Evolutionary conservation across 192 early-diverging fungal genomes (phyloP), one percentile per base, ranked within the genome.

Genomic region (Coemansia aciculifera): DNA sequence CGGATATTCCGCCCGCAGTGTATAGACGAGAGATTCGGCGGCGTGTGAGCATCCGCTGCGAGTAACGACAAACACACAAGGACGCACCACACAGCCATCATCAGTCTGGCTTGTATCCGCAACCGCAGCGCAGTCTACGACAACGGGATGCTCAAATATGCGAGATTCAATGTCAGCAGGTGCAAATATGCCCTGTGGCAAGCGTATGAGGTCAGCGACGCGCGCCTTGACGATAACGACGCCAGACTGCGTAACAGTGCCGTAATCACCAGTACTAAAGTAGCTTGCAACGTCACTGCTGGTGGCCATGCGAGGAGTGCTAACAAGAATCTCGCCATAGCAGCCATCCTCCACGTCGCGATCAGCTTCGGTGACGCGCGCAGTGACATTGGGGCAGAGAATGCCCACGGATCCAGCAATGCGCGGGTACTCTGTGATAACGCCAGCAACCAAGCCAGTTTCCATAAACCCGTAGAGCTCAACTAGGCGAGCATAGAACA

Each of bases 401-500:
- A 82, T 38, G 17, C 79, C 79, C 0, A 82, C 79, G 0, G 79
- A 82, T 51, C 66, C 71, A 15, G 66, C 63, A 17, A 82, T 56
- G 3, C 74, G 66, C n/a, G 79, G 79, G 21, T 74, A 64, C 57
- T 82, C 79, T n/a, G 79, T 74, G 61, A 82, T 77, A 40, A 77
- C 38, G 3, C 79, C 79, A 11, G 79, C 71, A n/a, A 82, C 71
- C 13, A 77, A 44, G 5, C 79, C 79, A 4, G 75, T 77, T 38
- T 82, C 74, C 9, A 77, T 74, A 52, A 71, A 82, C 46, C 75
- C 74, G 49, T 82, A 82, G 36, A 82, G 67, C 72, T 82, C 79
- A 15, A 82, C 79, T 29, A 82, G 59, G 2, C 79, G 74, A 3
- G 75, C 74, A 39, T 32, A 39, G 23, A 82, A 71, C 38, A 82